These are phyloP conservation scores for Saksenaea oblongispora DNA, from an alignment of 371 early-diverging fungal genomes.

Conservation along the genomic window DNA sequence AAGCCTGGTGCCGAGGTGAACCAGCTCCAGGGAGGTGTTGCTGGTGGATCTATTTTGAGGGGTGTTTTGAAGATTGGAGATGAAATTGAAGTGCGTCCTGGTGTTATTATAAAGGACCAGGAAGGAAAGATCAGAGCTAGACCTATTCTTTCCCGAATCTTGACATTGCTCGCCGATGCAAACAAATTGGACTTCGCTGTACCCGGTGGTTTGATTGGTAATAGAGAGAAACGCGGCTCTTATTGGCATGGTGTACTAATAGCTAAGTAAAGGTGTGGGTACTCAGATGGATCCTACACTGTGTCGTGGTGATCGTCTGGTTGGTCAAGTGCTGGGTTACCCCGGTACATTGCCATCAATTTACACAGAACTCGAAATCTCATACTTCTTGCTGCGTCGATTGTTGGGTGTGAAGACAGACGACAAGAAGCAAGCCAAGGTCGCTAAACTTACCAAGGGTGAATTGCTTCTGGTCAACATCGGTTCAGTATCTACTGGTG, in stretches of 20 bases:
- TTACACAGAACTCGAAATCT: conserved; percentile 95
- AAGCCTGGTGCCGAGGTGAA: conserved; percentile 98
- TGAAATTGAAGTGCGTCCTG: conserved; percentile 99
- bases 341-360: conserved; percentile 97
- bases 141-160: conserved; percentile 94
- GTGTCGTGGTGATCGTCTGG: conserved; percentile 98
- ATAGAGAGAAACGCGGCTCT: neutral
- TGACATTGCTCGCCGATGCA: conserved; percentile 93
- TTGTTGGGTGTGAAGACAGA: conserved; percentile 96
- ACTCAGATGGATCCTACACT: conserved; percentile 99
- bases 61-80: conserved; percentile 98
- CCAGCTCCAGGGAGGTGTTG: conserved; percentile 99
- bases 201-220: conserved; percentile 99
- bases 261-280: conserved; percentile 81
- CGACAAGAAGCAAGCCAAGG: conserved; percentile 96
- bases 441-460: conserved; percentile 88
- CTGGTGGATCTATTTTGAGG: conserved; percentile 98
- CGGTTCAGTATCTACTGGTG: conserved; percentile 98
- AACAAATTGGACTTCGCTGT: conserved; percentile 97
- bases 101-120: conserved; percentile 92
- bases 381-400: conserved; percentile 96
- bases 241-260: neutral
- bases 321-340: conserved; percentile 98
- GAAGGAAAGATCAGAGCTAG: conserved; percentile 88
- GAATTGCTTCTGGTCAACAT: conserved; percentile 99